Conservation (phyloP, 805 yeast genomes). For the Metschnikowia henanensis region DNA sequence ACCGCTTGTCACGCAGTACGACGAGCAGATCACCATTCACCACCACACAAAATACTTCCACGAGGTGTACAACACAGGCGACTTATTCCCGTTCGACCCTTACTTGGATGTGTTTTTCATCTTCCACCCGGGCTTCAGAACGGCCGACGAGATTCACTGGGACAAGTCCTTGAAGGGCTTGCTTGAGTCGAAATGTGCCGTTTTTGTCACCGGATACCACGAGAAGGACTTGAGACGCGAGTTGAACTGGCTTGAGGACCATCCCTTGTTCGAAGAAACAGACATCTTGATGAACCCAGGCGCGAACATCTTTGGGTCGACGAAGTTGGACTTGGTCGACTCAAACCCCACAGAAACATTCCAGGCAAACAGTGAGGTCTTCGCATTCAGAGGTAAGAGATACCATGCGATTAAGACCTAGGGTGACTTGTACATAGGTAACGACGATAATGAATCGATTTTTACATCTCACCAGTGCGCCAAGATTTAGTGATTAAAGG, state of each 20-base stretch:
- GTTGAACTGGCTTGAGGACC: constrained; percentile 68
- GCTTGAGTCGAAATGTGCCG: constrained; percentile 89
- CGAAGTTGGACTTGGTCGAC: constrained; percentile 95
- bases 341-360: constrained; percentile 89
- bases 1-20: constrained; percentile 73
- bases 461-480: no score
- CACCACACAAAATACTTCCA: constrained; percentile 93
- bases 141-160: constrained; percentile 84
- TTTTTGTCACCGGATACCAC: constrained; percentile 89
- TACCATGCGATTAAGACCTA: constrained; percentile 69
- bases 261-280: constrained; percentile 59
- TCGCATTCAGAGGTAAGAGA: constrained; percentile 95
- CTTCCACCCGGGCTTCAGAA: constrained; percentile 93
- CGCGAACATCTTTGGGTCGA: constrained; percentile 74
- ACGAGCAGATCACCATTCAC: constrained; percentile 68
- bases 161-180: constrained; percentile 80
- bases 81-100: constrained; percentile 97
- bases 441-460: constrained; percentile 6
- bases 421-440: constrained; percentile 8
- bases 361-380: constrained; percentile 86
- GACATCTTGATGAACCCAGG: constrained; percentile 79
- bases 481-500: no score
- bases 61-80: constrained; percentile 86
- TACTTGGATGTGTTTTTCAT: constrained; percentile 89
- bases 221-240: constrained; percentile 70